Evolutionary conservation across 1,139 yeast genomes (phyloP).

Genomic region (Suhomyces terraborum): DNA sequence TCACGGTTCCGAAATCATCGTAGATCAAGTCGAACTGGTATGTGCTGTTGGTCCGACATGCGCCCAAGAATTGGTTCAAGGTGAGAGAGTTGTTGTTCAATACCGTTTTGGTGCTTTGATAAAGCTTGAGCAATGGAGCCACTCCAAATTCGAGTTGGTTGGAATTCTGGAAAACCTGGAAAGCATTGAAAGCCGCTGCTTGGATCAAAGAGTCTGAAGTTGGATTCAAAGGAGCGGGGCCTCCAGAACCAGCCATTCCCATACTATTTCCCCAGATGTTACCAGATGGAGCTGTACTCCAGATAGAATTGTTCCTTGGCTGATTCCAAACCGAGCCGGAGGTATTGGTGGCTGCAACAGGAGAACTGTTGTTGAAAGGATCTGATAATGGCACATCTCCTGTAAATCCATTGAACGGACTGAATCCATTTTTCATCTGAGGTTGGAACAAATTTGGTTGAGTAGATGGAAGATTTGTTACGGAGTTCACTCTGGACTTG

Average conservation of each 20-base stretch:
- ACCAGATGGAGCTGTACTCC: slow-evolving; percentile 25
- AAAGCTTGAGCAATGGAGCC: slow-evolving; percentile 38
- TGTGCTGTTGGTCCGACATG: slow-evolving; percentile 31
- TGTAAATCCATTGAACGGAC: slow-evolving; percentile 9
- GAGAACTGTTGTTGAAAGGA: slow-evolving; percentile 9
- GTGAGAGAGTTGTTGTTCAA: slow-evolving; percentile 33
- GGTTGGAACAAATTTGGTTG: slow-evolving; percentile 11
- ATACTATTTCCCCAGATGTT: slow-evolving; percentile 16
- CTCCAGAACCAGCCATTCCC: slow-evolving; percentile 6
- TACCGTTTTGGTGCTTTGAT: slow-evolving; percentile 34
- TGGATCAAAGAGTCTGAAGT: slow-evolving; percentile 21
- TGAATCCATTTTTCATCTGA: slow-evolving; percentile 13
- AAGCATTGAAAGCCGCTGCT: slow-evolving; percentile 38
- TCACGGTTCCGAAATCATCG: slow-evolving; percentile 51
- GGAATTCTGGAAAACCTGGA: slow-evolving; percentile 32
- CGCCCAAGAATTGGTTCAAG: slow-evolving; percentile 45
- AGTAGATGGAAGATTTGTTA: slow-evolving; percentile 5
- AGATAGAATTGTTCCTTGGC: slow-evolving; percentile 35
- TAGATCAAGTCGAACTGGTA: slow-evolving; percentile 47
- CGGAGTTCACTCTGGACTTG: slow-evolving; percentile 18
- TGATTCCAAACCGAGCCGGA: slow-evolving; percentile 25
- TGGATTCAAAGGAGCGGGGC: slow-evolving; percentile 1
- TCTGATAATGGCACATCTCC: slow-evolving; percentile 4
- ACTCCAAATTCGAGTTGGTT: slow-evolving; percentile 44
- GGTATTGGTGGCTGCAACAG: slow-evolving; percentile 5